Evolutionary conservation across 31 red algal genomes (phyloP).

Genomic region (Asparagopsis taxiformis): DNA sequence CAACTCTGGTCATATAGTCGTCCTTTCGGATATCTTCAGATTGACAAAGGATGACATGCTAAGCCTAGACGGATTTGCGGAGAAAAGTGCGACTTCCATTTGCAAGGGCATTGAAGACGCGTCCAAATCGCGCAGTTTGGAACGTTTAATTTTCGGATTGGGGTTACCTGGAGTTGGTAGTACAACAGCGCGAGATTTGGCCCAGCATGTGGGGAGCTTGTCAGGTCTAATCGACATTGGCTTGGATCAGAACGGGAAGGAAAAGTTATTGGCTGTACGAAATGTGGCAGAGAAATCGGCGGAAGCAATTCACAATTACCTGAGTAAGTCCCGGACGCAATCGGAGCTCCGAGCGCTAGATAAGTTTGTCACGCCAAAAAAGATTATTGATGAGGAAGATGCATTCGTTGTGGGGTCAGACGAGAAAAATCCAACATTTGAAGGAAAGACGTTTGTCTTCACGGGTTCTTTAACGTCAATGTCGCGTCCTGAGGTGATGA

Average conservation of each 20-base stretch:
- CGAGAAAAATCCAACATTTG: slow-evolving; percentile 8
- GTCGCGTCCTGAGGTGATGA: slow-evolving; percentile 11
- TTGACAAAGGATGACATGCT: slow-evolving; percentile 50
- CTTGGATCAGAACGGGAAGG: neutral
- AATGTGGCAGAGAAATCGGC: slow-evolving; percentile 64
- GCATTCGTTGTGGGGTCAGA: too few relatives aligned
- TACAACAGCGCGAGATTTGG: slow-evolving; percentile 46
- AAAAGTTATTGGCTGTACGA: slow-evolving; percentile 26
- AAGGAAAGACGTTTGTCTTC: slow-evolving; percentile 35
- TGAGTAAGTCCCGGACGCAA: slow-evolving; percentile 12
- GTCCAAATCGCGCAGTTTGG: slow-evolving; percentile 22
- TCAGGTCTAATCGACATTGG: slow-evolving; percentile 20
- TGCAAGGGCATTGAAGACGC: slow-evolving; percentile 43
- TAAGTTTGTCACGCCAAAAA: neutral
- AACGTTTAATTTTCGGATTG: slow-evolving; percentile 54
- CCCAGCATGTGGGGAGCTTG: slow-evolving; percentile 20
- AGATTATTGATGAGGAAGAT: slow-evolving; percentile 45
- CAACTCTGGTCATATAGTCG: slow-evolving; percentile 29
- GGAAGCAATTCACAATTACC: slow-evolving; percentile 35
- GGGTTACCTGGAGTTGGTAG: slow-evolving; percentile 64
- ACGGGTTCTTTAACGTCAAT: slow-evolving; percentile 2
- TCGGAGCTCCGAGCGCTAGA: slow-evolving; percentile 49
- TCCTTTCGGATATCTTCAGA: slow-evolving; percentile 56
- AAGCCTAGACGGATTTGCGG: slow-evolving; percentile 48
- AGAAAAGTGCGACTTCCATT: slow-evolving; percentile 41